phyloP scores from a whole-genome alignment of 768 basidiomycete genomes.

The Mycena chlorophos region DNA sequence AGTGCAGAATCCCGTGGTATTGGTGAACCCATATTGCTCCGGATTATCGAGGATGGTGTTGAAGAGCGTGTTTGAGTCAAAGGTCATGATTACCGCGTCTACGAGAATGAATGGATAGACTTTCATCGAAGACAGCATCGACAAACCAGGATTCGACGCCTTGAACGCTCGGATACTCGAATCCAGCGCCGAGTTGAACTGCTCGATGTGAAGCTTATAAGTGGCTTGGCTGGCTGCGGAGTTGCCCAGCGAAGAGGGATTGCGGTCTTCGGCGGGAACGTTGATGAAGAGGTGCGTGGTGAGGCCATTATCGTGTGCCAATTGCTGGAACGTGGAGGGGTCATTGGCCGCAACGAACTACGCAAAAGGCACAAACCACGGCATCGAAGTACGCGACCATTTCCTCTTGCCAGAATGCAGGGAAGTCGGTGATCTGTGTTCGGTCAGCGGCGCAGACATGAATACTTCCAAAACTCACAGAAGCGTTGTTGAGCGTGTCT shows the following conservation, averaged over 20 bases:
- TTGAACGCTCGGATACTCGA: conserved; percentile 37
- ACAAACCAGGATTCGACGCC: conserved; percentile 34
- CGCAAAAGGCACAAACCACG: conserved; percentile 37
- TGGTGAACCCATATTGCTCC: conserved; percentile 43
- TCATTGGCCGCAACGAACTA: not conserved
- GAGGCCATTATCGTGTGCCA: conserved; percentile 41
- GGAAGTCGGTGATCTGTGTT: conserved; percentile 46
- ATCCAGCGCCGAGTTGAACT: conserved; percentile 45
- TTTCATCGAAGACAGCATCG: not conserved
- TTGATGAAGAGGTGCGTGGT: conserved; percentile 54
- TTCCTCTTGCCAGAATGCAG: conserved; percentile 50
- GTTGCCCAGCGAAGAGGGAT: conserved; percentile 40
- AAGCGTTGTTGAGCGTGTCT: conserved; percentile 45
- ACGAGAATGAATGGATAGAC: not conserved
- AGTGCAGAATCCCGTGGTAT: conserved; percentile 55
- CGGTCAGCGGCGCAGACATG: not conserved
- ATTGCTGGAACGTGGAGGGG: conserved; percentile 32
- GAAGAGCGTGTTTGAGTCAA: conserved; percentile 55
- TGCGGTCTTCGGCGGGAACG: conserved; percentile 54
- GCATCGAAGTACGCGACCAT: conserved; percentile 51
- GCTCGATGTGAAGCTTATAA: conserved; percentile 38
- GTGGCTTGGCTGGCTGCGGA: conserved; percentile 35
- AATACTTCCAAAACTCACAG: conserved; percentile 22
- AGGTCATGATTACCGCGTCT: conserved; percentile 44
- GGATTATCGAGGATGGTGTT: conserved; percentile 45